These are phyloP conservation scores for Ceratobasidium sp. DNA, from an alignment of 1,284 basidiomycete species.

Conservation along the genomic window DNA sequence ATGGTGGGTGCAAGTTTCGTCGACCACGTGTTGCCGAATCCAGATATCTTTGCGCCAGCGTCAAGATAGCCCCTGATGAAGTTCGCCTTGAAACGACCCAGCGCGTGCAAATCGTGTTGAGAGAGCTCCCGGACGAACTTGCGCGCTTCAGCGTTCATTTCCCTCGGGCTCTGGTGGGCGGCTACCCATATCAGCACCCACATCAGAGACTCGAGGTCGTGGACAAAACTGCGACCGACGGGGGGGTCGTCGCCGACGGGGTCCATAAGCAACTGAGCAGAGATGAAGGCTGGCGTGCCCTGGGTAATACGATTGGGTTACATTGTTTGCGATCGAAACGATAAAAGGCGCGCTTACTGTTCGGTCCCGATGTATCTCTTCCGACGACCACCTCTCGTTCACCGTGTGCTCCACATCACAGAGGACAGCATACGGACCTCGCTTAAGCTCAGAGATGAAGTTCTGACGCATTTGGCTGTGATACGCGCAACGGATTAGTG, in stretches of 20 bases:
- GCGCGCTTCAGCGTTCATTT: background rate
- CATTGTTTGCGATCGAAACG: background rate
- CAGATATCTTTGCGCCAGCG: background rate
- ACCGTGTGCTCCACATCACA: too few relatives aligned
- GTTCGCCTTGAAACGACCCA: background rate
- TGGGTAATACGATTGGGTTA: background rate
- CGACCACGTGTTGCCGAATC: background rate
- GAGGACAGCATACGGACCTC: too few relatives aligned
- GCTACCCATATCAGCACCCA: slow-evolving; percentile 11
- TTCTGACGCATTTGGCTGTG: too few relatives aligned
- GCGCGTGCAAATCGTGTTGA: background rate
- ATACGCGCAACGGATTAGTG: too few relatives aligned
- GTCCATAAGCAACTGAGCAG: background rate
- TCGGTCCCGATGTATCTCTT: background rate
- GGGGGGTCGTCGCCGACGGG: background rate
- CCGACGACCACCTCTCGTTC: background rate
- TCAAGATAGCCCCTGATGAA: background rate
- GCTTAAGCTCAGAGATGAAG: too few relatives aligned
- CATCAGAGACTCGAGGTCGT: slow-evolving; percentile 3
- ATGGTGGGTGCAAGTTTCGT: too few relatives aligned
- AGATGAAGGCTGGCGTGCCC: slow-evolving; percentile 22
- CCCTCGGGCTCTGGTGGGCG: background rate
- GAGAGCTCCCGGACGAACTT: background rate
- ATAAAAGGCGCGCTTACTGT: background rate
- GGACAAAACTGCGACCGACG: background rate